Conservation (phyloP, 768 basidiomycete species). For the Coprinellus micaceus region DNA sequence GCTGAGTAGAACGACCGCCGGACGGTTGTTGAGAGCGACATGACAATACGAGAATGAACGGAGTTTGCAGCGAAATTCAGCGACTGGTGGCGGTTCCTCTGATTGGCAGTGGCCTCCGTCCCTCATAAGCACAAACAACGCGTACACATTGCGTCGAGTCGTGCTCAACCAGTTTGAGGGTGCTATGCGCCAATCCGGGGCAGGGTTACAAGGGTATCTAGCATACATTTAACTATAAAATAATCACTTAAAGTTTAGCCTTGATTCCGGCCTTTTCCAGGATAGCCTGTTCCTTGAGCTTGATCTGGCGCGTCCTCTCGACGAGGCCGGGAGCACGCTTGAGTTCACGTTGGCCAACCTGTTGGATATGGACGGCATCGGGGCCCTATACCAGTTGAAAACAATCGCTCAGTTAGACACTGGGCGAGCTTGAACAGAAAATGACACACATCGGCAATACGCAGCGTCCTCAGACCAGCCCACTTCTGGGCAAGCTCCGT, state of each 20-base stretch:
- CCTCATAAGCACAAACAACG: neutral
- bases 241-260: no score
- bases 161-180: no score
- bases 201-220: no score
- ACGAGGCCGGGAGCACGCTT: conserved; percentile 65
- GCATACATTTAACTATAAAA: no score
- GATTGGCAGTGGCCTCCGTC: neutral
- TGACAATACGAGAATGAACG: neutral
- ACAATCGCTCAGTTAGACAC: neutral
- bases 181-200: no score
- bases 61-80: neutral
- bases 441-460: conserved; percentile 74
- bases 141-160: neutral
- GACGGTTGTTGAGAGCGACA: conserved; percentile 8
- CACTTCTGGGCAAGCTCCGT: conserved; percentile 74
- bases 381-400: conserved; percentile 52
- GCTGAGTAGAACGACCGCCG: neutral
- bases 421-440: neutral
- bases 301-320: conserved; percentile 49
- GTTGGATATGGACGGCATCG: conserved; percentile 90
- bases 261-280: conserved; percentile 61
- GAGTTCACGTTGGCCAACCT: conserved; percentile 88
- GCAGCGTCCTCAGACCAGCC: conserved; percentile 80
- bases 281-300: conserved; percentile 58
- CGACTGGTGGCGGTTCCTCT: neutral